A percentile compares a stretch with the other conserved stretches of the same genome.
These are phyloP conservation scores for Penicillium hordei DNA, from an alignment of 2,329 filamentous ascomycete genomes.

Conservation along the genomic window DNA sequence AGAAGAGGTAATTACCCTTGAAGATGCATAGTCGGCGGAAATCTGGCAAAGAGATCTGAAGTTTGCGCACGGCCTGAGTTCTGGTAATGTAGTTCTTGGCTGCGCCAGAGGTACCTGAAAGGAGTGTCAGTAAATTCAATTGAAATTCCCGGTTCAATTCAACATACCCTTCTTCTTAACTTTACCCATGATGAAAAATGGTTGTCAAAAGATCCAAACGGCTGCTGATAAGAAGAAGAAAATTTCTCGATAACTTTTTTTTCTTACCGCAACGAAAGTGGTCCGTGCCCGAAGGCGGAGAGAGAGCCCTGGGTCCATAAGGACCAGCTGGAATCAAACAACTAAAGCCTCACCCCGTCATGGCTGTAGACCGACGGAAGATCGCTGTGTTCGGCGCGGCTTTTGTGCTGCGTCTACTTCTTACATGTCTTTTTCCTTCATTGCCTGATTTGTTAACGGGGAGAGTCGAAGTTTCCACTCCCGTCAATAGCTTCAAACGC, in stretches of 20 bases:
- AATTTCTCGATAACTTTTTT: conserved; percentile 42
- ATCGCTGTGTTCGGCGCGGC: conserved; percentile 71
- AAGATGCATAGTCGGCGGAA: conserved; percentile 99
- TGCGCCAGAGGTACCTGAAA: conserved; percentile 73
- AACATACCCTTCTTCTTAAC: conserved; percentile 82
- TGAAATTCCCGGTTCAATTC: not conserved
- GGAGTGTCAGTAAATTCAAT: conserved; percentile 19
- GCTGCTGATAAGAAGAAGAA: conserved; percentile 38
- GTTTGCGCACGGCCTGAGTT: conserved; percentile 94
- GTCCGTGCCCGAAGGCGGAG: conserved; percentile 34
- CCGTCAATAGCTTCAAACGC: conserved; percentile 97
- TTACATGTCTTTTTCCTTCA: conserved; percentile 78
- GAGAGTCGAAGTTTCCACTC: conserved; percentile 94
- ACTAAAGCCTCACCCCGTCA: conserved; percentile 27
- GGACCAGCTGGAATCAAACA: conserved; percentile 13
- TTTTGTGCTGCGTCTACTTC: conserved; percentile 72
- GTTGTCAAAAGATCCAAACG: conserved; percentile 23
- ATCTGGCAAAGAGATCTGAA: conserved; percentile 94
- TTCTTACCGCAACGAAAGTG: conserved; percentile 26
- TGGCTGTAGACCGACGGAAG: conserved; percentile 60
- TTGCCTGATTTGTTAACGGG: conserved; percentile 82
- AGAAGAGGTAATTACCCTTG: conserved; percentile 63
- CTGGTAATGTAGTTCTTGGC: conserved; percentile 98
- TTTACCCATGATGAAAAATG: conserved; percentile 59
- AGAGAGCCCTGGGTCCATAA: conserved; percentile 5